A percentile compares a stretch with the other conserved stretches of the same genome.
Conservation (phyloP, 2,329 filamentous ascomycete genomes). For the Fonsecaea pedrosoi region DNA sequence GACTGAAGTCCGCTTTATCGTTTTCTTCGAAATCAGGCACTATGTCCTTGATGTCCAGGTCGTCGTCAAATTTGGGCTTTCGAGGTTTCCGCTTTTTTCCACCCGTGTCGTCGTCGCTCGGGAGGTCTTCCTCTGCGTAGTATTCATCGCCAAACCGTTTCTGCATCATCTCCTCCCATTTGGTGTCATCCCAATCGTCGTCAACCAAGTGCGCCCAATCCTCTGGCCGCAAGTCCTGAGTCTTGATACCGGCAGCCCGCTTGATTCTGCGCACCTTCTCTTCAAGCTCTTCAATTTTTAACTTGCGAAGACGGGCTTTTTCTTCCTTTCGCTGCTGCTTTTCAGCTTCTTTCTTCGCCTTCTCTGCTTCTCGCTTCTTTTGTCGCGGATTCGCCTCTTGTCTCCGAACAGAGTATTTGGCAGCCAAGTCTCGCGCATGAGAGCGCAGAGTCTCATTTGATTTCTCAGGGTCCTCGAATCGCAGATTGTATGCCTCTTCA, state of each 20-base stretch:
- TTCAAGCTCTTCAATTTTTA: conserved; percentile 91
- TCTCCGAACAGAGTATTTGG: conserved; percentile 81
- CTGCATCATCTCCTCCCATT: conserved; percentile 90
- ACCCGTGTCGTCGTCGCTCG: conserved; percentile 73
- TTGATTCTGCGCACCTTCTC: conserved; percentile 86
- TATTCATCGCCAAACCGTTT: conserved; percentile 89
- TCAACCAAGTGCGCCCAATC: conserved; percentile 87
- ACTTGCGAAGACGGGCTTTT: conserved; percentile 79
- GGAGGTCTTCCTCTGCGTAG: conserved; percentile 72
- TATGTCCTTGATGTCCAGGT: conserved; percentile 96
- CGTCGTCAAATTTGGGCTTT: conserved; percentile 94
- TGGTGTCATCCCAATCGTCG: conserved; percentile 83
- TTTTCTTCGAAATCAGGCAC: conserved; percentile 71
- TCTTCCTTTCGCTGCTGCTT: conserved; percentile 79
- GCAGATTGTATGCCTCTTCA: conserved; percentile 92
- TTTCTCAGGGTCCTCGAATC: conserved; percentile 89
- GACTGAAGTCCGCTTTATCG: conserved; percentile 59
- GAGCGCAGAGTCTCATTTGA: conserved; percentile 87
- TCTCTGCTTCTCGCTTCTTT: conserved; percentile 78
- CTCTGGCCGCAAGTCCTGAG: conserved; percentile 68
- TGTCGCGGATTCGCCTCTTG: conserved; percentile 80
- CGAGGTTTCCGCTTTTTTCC: conserved; percentile 51
- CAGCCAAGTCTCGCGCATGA: conserved; percentile 85
- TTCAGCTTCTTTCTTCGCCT: conserved; percentile 77
- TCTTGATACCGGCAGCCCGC: conserved; percentile 79